Base-by-base conservation (phyloP, 2,329 filamentous ascomycete species). In the Exophiala oligosperma region DNA sequence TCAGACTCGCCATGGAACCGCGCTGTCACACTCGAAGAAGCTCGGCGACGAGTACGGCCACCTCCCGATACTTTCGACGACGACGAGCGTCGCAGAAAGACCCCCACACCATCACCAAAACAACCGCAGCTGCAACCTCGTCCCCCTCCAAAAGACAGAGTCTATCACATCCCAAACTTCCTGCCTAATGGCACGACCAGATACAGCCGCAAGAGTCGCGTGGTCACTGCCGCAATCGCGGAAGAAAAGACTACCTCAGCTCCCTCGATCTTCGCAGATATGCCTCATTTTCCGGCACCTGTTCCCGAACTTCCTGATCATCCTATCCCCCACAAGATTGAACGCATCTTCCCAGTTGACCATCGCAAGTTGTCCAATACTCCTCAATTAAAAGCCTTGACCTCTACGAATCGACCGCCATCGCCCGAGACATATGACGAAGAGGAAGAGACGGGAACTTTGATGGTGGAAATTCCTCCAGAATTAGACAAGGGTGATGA, bases 1-100 rank as follows among this genome's bases (percentile, higher is more conserved):
- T 28, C 54, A 32, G 46, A 57, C n/a, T 55, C 57, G 35, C 60
- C 57, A 54, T 59, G 54, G 54, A 51, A 55, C 26, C 41, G 57
- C 51, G 54, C 54, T 23, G 49, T 52, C 12, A 51, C 51, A 38
- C 17, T 23, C 11, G 26, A 52, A n/a, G n/a, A 40, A 44, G 11
- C n/a, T 49, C 47, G 29, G 21, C 26, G 9, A 14, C 37, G 12
- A 32, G 21, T 14, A 24, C 56, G 6, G 32, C 32, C 32, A 9
- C 32, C 2, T 35, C 32, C 9, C 32, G 32, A 35, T 9, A 8
- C 32, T 35, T 6, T 9, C 4, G 32, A 35, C 32, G 7, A 35
- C 32, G 6, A 35, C 7, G 32, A 35, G 32, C 32, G 32, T 35
- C 7, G 8, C 6, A 35, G 9, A 9, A 35, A 11, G 32, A 35